A percentile compares a stretch with the other conserved stretches of the same genome.
Evolutionary conservation across 2,329 filamentous ascomycete genomes (phyloP).

Genomic region (Beauveria sp.): DNA sequence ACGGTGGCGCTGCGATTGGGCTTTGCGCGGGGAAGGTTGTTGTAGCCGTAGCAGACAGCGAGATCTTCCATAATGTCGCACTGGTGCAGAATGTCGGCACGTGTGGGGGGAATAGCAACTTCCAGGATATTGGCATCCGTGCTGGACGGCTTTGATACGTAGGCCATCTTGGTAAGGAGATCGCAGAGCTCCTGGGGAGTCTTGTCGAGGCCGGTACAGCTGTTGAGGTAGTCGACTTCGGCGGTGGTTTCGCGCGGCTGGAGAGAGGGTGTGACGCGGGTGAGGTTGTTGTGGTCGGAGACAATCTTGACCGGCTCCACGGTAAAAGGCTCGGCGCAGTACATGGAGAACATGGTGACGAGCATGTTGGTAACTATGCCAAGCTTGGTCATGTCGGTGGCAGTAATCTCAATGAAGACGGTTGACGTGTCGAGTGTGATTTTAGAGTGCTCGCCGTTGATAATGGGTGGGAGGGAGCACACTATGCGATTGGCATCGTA

Average conservation of each 20-base stretch:
- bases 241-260: conserved; percentile 69
- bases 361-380: conserved; percentile 95
- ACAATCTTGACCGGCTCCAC: conserved; percentile 90
- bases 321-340: conserved; percentile 81
- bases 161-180: conserved; percentile 82
- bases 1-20: conserved; percentile 81
- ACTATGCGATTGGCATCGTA: conserved; percentile 82
- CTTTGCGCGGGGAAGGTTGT: conserved; percentile 81
- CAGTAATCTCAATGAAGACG: conserved; percentile 94
- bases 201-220: conserved; percentile 76
- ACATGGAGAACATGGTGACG: conserved; percentile 93
- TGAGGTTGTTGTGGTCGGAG: conserved; percentile 82
- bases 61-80: conserved; percentile 99
- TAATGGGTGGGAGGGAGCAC: conserved; percentile 92
- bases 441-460: conserved; percentile 96
- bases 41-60: conserved; percentile 95
- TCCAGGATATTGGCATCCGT: conserved; percentile 65
- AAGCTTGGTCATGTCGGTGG: conserved; percentile 90
- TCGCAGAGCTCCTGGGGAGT: conserved; percentile 68
- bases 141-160: conserved; percentile 67
- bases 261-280: conserved; percentile 73
- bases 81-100: conserved; percentile 91
- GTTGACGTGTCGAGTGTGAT: conserved; percentile 88
- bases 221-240: conserved; percentile 89
- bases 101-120: conserved; percentile 76